Conservation (phyloP, 306 rosid species). For the Castanea sativa region DNA sequence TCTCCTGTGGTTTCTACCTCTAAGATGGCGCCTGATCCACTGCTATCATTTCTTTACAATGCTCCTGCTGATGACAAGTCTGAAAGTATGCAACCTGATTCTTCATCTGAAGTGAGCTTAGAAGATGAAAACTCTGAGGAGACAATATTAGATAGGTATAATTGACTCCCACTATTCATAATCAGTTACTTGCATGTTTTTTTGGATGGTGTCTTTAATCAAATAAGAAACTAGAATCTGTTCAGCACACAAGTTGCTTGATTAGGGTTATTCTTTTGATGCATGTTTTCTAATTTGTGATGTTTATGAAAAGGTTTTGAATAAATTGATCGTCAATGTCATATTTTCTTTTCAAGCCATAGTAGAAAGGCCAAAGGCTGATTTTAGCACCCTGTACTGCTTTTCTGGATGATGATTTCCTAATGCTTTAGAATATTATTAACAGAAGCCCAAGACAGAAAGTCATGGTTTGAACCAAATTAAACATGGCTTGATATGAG, state of each 20-base stretch:
- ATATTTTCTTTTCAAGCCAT: background rate
- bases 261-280: background rate
- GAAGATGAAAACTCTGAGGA: conserved; percentile 42
- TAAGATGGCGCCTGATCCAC: conserved; percentile 48
- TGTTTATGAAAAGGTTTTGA: background rate
- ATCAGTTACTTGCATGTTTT: background rate
- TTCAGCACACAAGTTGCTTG: conserved; percentile 8
- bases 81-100: conserved; percentile 31
- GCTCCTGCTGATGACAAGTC: conserved; percentile 22
- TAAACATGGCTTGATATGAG: background rate
- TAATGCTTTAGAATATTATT: background rate
- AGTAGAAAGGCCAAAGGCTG: background rate
- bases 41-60: conserved; percentile 48
- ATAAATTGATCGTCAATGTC: background rate
- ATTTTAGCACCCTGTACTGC: background rate
- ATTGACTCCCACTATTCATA: background rate
- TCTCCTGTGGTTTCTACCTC: conserved; percentile 47
- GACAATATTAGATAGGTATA: conserved; percentile 47
- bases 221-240: background rate
- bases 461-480: background rate
- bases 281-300: background rate
- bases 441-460: background rate
- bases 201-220: background rate
- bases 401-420: background rate
- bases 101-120: conserved; percentile 43